phyloP scores from a whole-genome alignment of 1,139 yeast genomes.

The Lodderomyces parapsilosis region DNA sequence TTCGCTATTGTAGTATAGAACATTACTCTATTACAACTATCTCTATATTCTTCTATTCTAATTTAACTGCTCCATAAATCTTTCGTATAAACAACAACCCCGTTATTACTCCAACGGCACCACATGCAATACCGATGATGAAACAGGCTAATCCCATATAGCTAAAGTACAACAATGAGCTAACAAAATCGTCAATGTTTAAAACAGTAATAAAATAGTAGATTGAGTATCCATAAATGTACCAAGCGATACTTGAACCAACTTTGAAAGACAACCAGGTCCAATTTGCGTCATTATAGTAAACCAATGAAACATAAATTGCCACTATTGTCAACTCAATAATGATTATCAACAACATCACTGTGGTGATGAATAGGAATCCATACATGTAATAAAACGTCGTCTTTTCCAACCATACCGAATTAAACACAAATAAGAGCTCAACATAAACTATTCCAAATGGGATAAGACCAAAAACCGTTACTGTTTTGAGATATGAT shows the following conservation, averaged over 20 bases:
- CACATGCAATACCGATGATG: slow-evolving; percentile 69
- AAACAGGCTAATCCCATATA: slow-evolving; percentile 68
- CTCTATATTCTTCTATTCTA: slow-evolving; percentile 38
- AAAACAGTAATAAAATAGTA: slow-evolving; percentile 61
- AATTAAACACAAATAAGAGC: slow-evolving; percentile 67
- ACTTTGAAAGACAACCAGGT: slow-evolving; percentile 80
- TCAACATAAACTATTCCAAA: slow-evolving; percentile 83
- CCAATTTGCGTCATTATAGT: slow-evolving; percentile 69
- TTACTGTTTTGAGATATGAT: slow-evolving; percentile 15
- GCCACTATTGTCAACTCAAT: slow-evolving; percentile 75
- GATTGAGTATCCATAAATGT: slow-evolving; percentile 64
- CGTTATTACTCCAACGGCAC: slow-evolving; percentile 69
- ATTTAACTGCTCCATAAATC: slow-evolving; percentile 58
- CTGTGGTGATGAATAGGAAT: slow-evolving; percentile 61
- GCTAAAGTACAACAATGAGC: slow-evolving; percentile 65
- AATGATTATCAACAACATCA: slow-evolving; percentile 60
- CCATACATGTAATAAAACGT: slow-evolving; percentile 82
- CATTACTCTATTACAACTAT: neutral
- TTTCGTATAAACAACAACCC: slow-evolving; percentile 59
- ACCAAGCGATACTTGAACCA: slow-evolving; percentile 72
- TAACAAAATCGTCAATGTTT: slow-evolving; percentile 66
- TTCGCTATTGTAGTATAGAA: no score
- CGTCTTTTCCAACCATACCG: slow-evolving; percentile 78
- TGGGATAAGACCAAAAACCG: slow-evolving; percentile 67
- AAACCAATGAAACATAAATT: slow-evolving; percentile 58